phyloP scores from a whole-genome alignment of 2,329 filamentous ascomycete genomes.

The Cladosporium sp. region DNA sequence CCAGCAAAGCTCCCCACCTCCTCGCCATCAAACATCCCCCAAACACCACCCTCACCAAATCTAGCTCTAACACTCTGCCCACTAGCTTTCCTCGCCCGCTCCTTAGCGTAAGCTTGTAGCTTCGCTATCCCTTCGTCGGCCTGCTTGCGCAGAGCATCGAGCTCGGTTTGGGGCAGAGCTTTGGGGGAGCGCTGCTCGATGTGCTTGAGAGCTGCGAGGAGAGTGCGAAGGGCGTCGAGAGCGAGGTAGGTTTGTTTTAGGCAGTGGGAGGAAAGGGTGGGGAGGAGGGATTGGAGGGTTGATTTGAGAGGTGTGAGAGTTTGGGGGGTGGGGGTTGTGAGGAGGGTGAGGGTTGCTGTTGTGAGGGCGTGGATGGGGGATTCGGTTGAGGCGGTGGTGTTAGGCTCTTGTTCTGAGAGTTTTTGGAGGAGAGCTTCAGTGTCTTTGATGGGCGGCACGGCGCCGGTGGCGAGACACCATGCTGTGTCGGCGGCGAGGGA shows the following conservation, averaged over 20 bases:
- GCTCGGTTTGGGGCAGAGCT: slow-evolving; percentile 17
- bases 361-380: slow-evolving; percentile 10
- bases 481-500: slow-evolving; percentile 30
- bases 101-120: slow-evolving; percentile 29
- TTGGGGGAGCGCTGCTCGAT: slow-evolving; percentile 16
- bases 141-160: slow-evolving; percentile 23
- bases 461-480: slow-evolving; percentile 29
- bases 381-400: slow-evolving; percentile 10
- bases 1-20: slow-evolving; percentile 25
- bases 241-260: slow-evolving; percentile 26
- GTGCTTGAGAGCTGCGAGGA: slow-evolving; percentile 24
- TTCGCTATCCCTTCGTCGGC: slow-evolving; percentile 23
- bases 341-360: slow-evolving; percentile 17
- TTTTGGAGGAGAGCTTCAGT: slow-evolving; percentile 17
- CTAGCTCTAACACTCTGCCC: slow-evolving; percentile 18
- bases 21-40: slow-evolving; percentile 19
- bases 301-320: slow-evolving; percentile 15
- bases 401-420: slow-evolving; percentile 14
- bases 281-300: neutral
- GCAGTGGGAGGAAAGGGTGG: slow-evolving; percentile 22
- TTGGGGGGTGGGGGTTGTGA: slow-evolving; percentile 22
- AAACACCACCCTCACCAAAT: slow-evolving; percentile 14
- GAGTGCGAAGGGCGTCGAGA: slow-evolving; percentile 29
- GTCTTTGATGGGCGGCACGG: slow-evolving; percentile 23
- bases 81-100: slow-evolving; percentile 23